A percentile compares a stretch with the other conserved stretches of the same genome.
Evolutionary conservation across 768 basidiomycete species (phyloP).

Genomic region (Boletus rex-veris): DNA sequence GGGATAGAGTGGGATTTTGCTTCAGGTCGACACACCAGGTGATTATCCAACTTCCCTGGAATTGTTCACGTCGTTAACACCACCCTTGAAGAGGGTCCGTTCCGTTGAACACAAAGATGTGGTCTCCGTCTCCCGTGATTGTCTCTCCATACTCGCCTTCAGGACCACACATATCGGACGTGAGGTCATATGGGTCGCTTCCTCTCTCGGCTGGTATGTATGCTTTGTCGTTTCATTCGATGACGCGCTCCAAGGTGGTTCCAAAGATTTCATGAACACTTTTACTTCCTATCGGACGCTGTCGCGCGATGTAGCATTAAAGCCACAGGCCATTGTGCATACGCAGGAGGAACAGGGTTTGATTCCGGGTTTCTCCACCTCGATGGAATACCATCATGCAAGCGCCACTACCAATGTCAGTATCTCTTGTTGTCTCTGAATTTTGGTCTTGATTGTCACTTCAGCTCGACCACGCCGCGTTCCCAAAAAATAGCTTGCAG

Average conservation of each 20-base stretch:
- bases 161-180: background rate
- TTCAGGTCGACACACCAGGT: background rate
- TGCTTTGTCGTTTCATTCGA: background rate
- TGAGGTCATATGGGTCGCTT: background rate
- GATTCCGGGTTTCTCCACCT: background rate
- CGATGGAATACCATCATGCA: background rate
- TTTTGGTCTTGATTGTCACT: too few relatives aligned
- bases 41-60: background rate
- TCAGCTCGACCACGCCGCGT: background rate
- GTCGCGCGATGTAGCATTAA: background rate
- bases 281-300: background rate
- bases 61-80: background rate
- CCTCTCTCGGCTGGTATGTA: background rate
- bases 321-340: too few relatives aligned
- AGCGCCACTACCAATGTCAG: background rate
- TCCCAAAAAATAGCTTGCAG: background rate
- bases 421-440: background rate
- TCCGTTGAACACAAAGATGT: background rate
- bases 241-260: background rate
- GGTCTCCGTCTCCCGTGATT: background rate
- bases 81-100: background rate
- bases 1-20: background rate
- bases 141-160: background rate
- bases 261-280: background rate
- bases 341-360: background rate